These are phyloP conservation scores for Mesostigma viride DNA, from an alignment of 139 green algal species.

Conservation along the genomic window DNA sequence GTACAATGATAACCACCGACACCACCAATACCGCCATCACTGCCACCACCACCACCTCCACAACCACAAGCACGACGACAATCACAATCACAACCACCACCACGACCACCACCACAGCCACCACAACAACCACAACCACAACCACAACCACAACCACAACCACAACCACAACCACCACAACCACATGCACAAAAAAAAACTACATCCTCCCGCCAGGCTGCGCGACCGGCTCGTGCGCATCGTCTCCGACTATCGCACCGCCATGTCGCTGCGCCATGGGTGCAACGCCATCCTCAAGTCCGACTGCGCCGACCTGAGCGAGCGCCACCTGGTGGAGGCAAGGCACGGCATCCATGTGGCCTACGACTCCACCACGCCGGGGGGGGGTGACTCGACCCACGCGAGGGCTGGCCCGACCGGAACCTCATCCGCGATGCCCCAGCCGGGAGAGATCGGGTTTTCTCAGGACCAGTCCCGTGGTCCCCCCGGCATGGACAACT, in stretches of 20 bases:
- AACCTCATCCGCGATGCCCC: background rate
- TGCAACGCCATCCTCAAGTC: constrained; percentile 75
- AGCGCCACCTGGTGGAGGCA: constrained; percentile 18
- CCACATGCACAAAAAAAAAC: no score
- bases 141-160: no score
- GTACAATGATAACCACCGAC: no score
- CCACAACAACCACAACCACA: no score
- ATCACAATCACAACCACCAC: no score
- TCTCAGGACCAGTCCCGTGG: no score
- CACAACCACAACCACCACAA: no score
- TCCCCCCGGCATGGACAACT: background rate
- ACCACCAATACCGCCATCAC: no score
- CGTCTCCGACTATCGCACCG: constrained; percentile 76
- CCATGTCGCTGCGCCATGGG: constrained; percentile 66
- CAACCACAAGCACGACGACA: no score
- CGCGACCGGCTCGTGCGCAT: constrained; percentile 67
- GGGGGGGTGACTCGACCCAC: background rate
- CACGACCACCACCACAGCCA: no score
- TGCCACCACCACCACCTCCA: no score
- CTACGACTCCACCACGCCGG: background rate
- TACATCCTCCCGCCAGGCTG: no score
- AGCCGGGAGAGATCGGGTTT: background rate
- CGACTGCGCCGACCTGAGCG: constrained; percentile 19
- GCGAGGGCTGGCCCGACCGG: background rate
- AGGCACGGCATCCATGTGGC: constrained; percentile 20